Percentiles rank a stretch among this genome's conserved stretches.
Conservation (phyloP, 2,329 filamentous ascomycete genomes). For the Gaeumannomyces sp. region DNA sequence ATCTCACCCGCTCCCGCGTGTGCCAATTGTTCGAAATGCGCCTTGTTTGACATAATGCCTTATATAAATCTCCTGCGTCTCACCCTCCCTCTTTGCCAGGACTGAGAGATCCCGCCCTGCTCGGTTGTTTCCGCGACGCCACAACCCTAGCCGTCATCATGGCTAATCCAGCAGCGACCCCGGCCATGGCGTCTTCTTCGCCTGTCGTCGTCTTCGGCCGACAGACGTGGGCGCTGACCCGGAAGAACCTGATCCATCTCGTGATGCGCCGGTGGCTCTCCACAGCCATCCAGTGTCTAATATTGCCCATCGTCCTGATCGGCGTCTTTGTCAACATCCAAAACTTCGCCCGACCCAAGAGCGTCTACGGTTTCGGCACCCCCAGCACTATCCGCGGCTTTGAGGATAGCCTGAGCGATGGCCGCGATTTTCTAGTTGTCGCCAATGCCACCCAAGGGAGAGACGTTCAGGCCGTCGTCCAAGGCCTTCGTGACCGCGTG, state of each 20-base stretch:
- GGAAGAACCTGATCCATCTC: constrained; percentile 56
- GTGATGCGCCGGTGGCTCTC: constrained; percentile 45
- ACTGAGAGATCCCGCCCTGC: no score
- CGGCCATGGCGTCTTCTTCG: background rate
- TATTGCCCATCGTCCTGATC: constrained; percentile 53
- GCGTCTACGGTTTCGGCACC: constrained; percentile 65
- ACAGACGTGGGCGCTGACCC: constrained; percentile 55
- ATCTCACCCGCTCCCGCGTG: background rate
- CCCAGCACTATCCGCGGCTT: constrained; percentile 57
- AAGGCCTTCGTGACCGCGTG: constrained; percentile 50
- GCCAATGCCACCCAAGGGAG: constrained; percentile 66
- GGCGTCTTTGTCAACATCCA: constrained; percentile 64
- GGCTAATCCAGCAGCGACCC: background rate
- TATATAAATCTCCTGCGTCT: background rate
- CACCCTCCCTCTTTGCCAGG: background rate
- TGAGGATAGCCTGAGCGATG: constrained; percentile 54
- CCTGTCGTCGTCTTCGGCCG: constrained; percentile 30
- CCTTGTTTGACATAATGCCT: no score
- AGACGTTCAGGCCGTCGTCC: constrained; percentile 66
- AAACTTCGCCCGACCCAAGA: constrained; percentile 75
- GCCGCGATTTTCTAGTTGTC: constrained; percentile 71
- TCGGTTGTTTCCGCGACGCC: background rate
- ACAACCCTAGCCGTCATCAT: background rate
- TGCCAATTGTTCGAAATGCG: no score
- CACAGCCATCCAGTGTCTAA: constrained; percentile 49